A percentile compares a stretch with the other conserved stretches of the same genome.
phyloP scores from a whole-genome alignment of 441 rosid genomes.

The Populus hybrid region DNA sequence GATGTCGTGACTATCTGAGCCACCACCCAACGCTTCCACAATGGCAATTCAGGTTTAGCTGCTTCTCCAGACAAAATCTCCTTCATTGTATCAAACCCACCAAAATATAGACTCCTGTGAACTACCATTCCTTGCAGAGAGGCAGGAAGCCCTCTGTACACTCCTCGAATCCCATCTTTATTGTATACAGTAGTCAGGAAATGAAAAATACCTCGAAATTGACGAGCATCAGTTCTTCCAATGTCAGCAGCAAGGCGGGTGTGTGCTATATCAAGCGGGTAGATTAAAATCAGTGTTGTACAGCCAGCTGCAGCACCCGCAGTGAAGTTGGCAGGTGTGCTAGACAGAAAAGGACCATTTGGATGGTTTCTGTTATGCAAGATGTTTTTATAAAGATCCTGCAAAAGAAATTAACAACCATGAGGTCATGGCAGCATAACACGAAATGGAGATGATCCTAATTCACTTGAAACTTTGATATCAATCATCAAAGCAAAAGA shows the following conservation, averaged over 20 bases:
- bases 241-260: constrained; percentile 97
- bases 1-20: constrained; percentile 94
- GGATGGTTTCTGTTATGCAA: constrained; percentile 49
- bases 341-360: constrained; percentile 48
- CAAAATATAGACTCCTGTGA: constrained; percentile 84
- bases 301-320: constrained; percentile 96
- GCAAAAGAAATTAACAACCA: constrained; percentile 21
- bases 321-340: constrained; percentile 72
- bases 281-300: constrained; percentile 68
- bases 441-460: not conserved
- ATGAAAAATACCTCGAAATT: constrained; percentile 76
- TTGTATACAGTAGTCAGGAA: constrained; percentile 60
- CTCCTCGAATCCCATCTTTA: constrained; percentile 77
- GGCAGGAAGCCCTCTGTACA: constrained; percentile 88
- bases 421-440: not conserved
- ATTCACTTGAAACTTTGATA: constrained; percentile 2
- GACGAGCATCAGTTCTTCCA: constrained; percentile 72
- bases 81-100: constrained; percentile 88
- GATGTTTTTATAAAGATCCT: constrained; percentile 78
- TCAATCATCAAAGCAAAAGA: not conserved
- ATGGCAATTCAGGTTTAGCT: constrained; percentile 49
- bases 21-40: constrained; percentile 89
- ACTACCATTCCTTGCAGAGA: constrained; percentile 83
- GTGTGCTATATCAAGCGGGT: constrained; percentile 94
- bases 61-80: constrained; percentile 61